These are phyloP conservation scores for Metarhizium anisopliae DNA, from an alignment of 2,329 filamentous ascomycete species.

Conservation along the genomic window DNA sequence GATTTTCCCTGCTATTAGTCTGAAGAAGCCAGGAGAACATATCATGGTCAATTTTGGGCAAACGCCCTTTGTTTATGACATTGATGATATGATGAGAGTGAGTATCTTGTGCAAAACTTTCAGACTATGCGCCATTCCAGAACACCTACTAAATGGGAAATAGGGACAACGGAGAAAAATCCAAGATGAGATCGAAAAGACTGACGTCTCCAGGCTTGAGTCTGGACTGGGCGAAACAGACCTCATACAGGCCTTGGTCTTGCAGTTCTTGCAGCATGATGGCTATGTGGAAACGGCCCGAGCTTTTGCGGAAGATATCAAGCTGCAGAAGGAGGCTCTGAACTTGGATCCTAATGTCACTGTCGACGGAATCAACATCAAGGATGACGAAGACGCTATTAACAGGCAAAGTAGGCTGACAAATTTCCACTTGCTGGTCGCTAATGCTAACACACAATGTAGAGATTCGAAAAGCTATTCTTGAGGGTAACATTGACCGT, in stretches of 20 bases:
- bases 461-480: slow-evolving; percentile 80
- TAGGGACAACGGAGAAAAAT: slow-evolving; percentile 54
- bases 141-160: slow-evolving; percentile 8
- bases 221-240: slow-evolving; percentile 62
- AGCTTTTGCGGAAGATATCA: slow-evolving; percentile 77
- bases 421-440: not conserved
- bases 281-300: slow-evolving; percentile 90
- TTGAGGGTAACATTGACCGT: slow-evolving; percentile 86
- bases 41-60: slow-evolving; percentile 59
- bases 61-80: slow-evolving; percentile 80
- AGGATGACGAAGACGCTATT: slow-evolving; percentile 78
- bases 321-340: slow-evolving; percentile 62
- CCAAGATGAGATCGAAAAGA: slow-evolving; percentile 47
- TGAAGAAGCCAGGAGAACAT: slow-evolving; percentile 56
- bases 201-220: slow-evolving; percentile 51
- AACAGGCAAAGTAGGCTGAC: slow-evolving; percentile 66
- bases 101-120: slow-evolving; percentile 14
- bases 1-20: slow-evolving; percentile 58
- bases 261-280: slow-evolving; percentile 89
- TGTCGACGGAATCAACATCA: slow-evolving; percentile 54
- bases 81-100: slow-evolving; percentile 76
- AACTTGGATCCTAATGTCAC: slow-evolving; percentile 44
- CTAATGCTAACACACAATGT: slow-evolving; percentile 6
- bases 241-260: slow-evolving; percentile 69
- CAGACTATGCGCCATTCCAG: not conserved